phyloP scores from a whole-genome alignment of 805 yeast genomes.

The Grigorovia transvaalensis region DNA sequence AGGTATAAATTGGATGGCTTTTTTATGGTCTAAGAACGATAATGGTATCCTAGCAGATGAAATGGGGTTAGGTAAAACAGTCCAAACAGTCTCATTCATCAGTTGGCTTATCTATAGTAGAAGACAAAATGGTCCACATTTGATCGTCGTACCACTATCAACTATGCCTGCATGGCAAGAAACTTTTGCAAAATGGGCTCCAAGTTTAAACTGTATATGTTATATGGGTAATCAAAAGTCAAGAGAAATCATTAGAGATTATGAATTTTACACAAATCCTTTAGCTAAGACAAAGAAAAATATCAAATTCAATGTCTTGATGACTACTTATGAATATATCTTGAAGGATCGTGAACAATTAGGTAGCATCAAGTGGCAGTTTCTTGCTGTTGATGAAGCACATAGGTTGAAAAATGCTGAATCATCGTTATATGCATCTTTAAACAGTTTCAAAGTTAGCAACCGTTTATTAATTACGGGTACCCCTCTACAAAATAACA shows the following conservation, averaged over 20 bases:
- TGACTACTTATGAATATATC: constrained; percentile 94
- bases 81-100: constrained; percentile 88
- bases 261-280: constrained; percentile 66
- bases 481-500: constrained; percentile 93
- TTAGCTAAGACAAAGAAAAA: constrained; percentile 39
- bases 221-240: constrained; percentile 89
- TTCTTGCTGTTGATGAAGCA: constrained; percentile 96
- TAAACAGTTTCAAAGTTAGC: constrained; percentile 68
- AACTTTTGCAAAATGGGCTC: constrained; percentile 95
- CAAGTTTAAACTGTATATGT: constrained; percentile 85
- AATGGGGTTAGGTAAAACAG: constrained; percentile 98
- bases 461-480: constrained; percentile 91
- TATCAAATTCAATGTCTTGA: constrained; percentile 80
- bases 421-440: constrained; percentile 81
- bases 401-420: constrained; percentile 93
- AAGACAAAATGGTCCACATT: constrained; percentile 94
- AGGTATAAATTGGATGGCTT: constrained; percentile 99
- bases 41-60: constrained; percentile 97
- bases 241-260: constrained; percentile 68
- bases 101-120: constrained; percentile 94
- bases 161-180: constrained; percentile 99
- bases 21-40: constrained; percentile 93
- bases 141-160: constrained; percentile 91
- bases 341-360: constrained; percentile 76
- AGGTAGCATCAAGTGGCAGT: constrained; percentile 87